Base-by-base conservation (phyloP, 2,329 filamentous ascomycete species). In the Sporothrix brasiliensis region DNA sequence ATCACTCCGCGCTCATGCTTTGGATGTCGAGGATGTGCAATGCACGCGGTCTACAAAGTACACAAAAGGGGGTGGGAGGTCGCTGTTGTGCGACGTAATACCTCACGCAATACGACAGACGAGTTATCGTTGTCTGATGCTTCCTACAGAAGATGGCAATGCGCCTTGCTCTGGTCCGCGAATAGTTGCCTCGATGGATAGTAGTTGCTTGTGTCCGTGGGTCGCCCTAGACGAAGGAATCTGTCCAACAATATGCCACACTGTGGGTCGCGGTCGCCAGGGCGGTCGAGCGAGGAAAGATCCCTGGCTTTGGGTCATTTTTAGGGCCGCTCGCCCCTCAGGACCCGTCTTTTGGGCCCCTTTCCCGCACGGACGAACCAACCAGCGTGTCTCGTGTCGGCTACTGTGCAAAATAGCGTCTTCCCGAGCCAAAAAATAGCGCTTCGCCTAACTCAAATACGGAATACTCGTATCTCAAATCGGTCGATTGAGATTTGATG, bases 121-220 rank as follows among this genome's bases (percentile, higher is more conserved):
- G 39, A 47, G 39, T 61, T 44, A 27, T n/a, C 39, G 41, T 39
- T 47, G 16, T 27, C 39, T 61, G 21, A 39, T 14, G 14, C 54
- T 13, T 13, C 49, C 9, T 9, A 5, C 19, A 19, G 16, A 19
- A n/a, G 16, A 49, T 44, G 14, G 11, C 4, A 49, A 49, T 16
- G 5, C 19, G 19, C 47, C 47, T 7, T 50, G 13, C 44, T 19
- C 47, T n/a, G 4, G 14, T 34, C 39, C 58, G n/a, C 39, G 39
- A 63, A 63, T 44, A 63, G 39, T 63, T 63, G 58, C 39, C 39
- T 63, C 39, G n/a, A 34, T 63, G 58, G 58, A 63, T n/a, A n/a
- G 58, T 27, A 4, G 21, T 19, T 16, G 58, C 6, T 27, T 39
- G n/a, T 21, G 58, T 27, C 19, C 56, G 34, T 44, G n/a, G 24